Conservation (phyloP, 345 rosid species). For the Hibiscus tridactylites region DNA sequence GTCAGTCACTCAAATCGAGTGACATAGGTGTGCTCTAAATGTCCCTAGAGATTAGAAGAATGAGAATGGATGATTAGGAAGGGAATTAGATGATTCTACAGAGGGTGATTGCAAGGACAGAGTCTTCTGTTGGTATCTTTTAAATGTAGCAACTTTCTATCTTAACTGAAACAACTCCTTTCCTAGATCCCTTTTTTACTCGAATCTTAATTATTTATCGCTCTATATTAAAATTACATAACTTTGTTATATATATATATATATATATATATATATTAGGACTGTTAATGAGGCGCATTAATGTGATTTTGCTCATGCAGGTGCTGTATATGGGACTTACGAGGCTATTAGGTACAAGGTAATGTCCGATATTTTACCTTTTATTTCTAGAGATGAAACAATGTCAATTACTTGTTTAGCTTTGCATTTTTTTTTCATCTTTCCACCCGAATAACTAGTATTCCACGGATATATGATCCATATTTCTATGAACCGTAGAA, state of each 20-base stretch:
- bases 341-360: constrained; percentile 46
- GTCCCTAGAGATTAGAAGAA: not conserved
- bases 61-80: not conserved
- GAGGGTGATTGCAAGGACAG: not conserved
- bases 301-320: constrained; percentile 18
- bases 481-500: not conserved
- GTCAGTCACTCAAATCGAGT: not conserved
- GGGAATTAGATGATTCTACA: not conserved
- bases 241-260: not conserved
- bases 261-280: not conserved
- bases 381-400: not conserved
- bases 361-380: not conserved
- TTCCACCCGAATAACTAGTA: not conserved
- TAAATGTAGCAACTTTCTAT: not conserved
- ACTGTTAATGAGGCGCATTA: not conserved
- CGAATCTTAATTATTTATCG: not conserved
- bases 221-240: not conserved
- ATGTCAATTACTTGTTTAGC: not conserved
- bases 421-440: not conserved
- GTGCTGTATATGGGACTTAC: constrained; percentile 60
- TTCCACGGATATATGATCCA: not conserved
- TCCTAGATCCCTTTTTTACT: not conserved
- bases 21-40: not conserved
- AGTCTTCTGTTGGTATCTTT: not conserved
- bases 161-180: not conserved